These are phyloP conservation scores for Linanthus parryae DNA, from an alignment of 148 eudicot species.

Conservation along the genomic window DNA sequence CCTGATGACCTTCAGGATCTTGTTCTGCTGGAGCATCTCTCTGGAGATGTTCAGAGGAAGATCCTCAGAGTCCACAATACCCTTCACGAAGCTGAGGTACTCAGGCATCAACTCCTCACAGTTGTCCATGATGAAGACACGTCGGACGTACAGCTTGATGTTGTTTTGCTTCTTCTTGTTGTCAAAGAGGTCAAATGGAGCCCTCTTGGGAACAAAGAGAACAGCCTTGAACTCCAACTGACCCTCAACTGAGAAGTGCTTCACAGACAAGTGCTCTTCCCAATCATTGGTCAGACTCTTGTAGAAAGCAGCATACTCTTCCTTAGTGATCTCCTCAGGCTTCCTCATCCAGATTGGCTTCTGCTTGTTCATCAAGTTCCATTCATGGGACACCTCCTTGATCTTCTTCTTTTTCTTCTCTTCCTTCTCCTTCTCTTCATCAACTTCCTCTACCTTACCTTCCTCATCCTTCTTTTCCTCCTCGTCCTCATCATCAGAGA, in stretches of 20 bases:
- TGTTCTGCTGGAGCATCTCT: constrained; percentile 77
- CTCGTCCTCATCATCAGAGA: constrained; percentile 78
- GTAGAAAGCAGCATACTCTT: constrained; percentile 71
- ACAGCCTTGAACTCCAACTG: constrained; percentile 83
- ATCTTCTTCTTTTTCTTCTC: constrained; percentile 84
- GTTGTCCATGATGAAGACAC: constrained; percentile 89
- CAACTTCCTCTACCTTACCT: constrained; percentile 79
- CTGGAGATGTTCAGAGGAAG: constrained; percentile 79
- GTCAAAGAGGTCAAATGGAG: constrained; percentile 83
- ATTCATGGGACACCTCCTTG: constrained; percentile 79
- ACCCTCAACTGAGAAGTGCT: constrained; percentile 89
- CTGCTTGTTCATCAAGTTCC: constrained; percentile 64
- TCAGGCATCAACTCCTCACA: constrained; percentile 86
- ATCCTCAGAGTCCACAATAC: constrained; percentile 86
- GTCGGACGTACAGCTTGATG: constrained; percentile 79
- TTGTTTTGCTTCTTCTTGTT: constrained; percentile 77
- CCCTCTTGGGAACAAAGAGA: constrained; percentile 84
- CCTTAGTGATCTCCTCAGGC: constrained; percentile 78
- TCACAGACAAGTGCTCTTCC: constrained; percentile 84
- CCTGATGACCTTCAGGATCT: constrained; percentile 82
- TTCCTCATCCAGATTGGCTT: constrained; percentile 94
- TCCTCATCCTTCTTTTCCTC: constrained; percentile 78
- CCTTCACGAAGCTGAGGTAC: constrained; percentile 76
- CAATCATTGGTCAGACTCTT: constrained; percentile 69
- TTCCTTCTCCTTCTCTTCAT: constrained; percentile 72